Evolutionary conservation across 441 rosid species (phyloP).

Genomic region (Kokia cookei): DNA sequence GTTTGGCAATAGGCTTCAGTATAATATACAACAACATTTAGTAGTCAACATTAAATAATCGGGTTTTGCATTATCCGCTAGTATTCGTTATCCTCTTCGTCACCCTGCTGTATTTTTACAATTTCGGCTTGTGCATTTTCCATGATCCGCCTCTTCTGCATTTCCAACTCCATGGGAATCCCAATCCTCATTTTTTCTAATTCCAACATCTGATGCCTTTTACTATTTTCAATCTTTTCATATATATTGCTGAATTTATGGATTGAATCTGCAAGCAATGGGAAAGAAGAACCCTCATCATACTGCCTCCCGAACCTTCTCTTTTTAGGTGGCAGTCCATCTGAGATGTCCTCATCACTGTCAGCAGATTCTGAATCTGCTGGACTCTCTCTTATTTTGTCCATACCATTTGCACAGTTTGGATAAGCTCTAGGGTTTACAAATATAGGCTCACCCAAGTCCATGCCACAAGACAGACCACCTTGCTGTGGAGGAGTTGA

Average conservation of each 20-base stretch:
- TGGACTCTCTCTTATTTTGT: slow-evolving; percentile 87
- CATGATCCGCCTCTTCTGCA: slow-evolving; percentile 78
- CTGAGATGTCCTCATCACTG: slow-evolving; percentile 48
- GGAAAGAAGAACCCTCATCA: slow-evolving; percentile 49
- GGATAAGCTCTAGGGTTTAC: slow-evolving; percentile 51
- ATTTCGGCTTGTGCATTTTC: slow-evolving; percentile 83
- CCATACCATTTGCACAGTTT: slow-evolving; percentile 69
- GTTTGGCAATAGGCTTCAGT: not conserved
- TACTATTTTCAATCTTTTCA: slow-evolving; percentile 81
- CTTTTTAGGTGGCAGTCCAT: slow-evolving; percentile 72
- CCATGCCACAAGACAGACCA: slow-evolving; percentile 82
- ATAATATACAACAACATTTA: slow-evolving; percentile 27
- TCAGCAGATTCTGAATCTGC: slow-evolving; percentile 58
- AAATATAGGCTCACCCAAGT: slow-evolving; percentile 77
- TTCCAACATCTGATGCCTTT: slow-evolving; percentile 76
- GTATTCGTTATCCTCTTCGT: slow-evolving; percentile 45
- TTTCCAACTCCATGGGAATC: slow-evolving; percentile 74
- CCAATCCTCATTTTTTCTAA: slow-evolving; percentile 93
- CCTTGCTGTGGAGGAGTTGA: slow-evolving; percentile 61
- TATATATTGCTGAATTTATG: slow-evolving; percentile 72
- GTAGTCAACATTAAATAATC: not conserved
- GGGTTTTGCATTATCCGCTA: slow-evolving; percentile 30
- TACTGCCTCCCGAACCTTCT: slow-evolving; percentile 49
- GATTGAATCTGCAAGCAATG: slow-evolving; percentile 73
- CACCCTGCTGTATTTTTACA: slow-evolving; percentile 48